Percentiles rank a stretch among this genome's conserved stretches.
Evolutionary conservation across 179 eudicot species (phyloP).

Genomic region (Beta corolliflora): DNA sequence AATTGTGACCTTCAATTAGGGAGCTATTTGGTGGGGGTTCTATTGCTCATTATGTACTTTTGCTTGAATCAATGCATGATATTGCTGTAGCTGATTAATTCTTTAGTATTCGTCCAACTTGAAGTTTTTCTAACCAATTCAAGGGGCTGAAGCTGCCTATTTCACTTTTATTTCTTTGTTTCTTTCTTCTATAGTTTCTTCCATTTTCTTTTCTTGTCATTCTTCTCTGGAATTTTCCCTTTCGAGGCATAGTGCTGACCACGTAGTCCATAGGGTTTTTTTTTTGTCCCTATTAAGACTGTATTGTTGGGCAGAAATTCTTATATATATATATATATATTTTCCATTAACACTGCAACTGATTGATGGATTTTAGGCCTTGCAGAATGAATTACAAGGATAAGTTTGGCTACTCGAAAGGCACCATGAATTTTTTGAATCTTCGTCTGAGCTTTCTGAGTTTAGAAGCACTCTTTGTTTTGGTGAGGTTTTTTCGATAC

Average conservation of each 20-base stretch:
- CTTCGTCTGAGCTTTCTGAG: neutral
- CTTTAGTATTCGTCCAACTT: neutral
- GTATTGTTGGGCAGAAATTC: neutral
- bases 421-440: neutral
- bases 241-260: neutral
- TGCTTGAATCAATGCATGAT: neutral
- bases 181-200: too few species aligned
- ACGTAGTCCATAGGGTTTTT: neutral
- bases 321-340: neutral
- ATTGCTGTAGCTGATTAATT: neutral
- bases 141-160: neutral
- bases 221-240: neutral
- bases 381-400: neutral
- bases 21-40: neutral
- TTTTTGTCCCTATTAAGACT: too few species aligned
- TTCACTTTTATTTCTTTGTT: neutral
- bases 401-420: slow-evolving; percentile 2
- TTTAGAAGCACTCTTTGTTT: neutral
- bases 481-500: neutral
- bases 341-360: neutral
- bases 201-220: neutral
- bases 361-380: neutral
- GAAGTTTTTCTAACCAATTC: neutral
- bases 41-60: neutral
- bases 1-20: neutral